Evolutionary conservation across 176 grass and related monocot genomes (phyloP).

Genomic region (Leersia perrieri): DNA sequence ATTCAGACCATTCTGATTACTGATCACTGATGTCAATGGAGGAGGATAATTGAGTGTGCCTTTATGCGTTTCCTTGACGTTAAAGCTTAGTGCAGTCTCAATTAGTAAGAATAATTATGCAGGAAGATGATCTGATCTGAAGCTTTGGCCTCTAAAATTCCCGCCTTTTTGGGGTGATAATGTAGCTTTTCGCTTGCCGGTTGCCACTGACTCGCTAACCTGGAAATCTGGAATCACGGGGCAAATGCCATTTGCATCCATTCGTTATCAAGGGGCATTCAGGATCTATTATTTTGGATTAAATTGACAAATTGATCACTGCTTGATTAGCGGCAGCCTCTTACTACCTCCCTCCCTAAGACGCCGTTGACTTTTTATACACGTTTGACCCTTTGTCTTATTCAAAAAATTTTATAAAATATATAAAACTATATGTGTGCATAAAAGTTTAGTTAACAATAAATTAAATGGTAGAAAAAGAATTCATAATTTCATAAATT

Average conservation of each 20-base stretch:
- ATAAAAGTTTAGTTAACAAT: too few relatives aligned
- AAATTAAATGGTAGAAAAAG: too few relatives aligned
- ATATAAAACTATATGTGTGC: too few relatives aligned
- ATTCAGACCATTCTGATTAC: background rate
- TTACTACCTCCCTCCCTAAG: too few relatives aligned
- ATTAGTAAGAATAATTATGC: background rate
- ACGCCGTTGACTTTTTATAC: too few relatives aligned
- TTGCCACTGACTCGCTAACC: background rate
- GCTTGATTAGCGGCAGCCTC: background rate
- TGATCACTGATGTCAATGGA: background rate
- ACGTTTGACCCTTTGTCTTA: too few relatives aligned
- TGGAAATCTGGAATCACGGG: constrained; percentile 9
- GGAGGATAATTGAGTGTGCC: background rate
- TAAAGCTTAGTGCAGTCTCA: background rate
- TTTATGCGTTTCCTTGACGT: background rate
- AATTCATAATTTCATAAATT: too few relatives aligned
- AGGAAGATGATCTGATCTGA: background rate
- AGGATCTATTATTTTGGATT: background rate
- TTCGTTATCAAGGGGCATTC: background rate
- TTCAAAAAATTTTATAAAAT: too few relatives aligned
- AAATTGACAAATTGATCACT: background rate
- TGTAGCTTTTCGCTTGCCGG: too few relatives aligned
- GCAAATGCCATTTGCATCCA: background rate
- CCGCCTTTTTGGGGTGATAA: too few relatives aligned
- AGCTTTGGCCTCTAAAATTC: background rate